Conservation (phyloP, 2,329 filamentous ascomycete genomes). For the Aspergillus awamori region DNA sequence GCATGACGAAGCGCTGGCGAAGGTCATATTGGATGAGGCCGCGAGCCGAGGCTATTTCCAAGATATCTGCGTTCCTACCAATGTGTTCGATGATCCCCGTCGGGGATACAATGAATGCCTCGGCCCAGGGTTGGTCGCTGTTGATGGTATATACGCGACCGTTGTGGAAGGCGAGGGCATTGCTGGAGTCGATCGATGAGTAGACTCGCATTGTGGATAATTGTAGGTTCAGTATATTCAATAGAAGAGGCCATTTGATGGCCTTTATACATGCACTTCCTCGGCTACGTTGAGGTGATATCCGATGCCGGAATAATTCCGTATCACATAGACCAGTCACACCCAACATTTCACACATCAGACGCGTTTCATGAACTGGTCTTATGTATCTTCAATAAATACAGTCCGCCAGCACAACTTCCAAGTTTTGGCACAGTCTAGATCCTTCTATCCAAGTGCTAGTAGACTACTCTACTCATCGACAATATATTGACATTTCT, state of each 20-base stretch:
- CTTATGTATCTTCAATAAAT: not conserved
- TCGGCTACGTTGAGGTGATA: not conserved
- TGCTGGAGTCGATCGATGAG: not conserved
- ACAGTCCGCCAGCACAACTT: not conserved
- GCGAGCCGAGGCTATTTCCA: slow-evolving; percentile 16
- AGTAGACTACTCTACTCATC: too few relatives aligned
- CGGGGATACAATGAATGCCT: slow-evolving; percentile 35
- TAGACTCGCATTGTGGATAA: not conserved
- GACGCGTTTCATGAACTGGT: not conserved
- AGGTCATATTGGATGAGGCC: slow-evolving; percentile 31
- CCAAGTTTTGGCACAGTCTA: not conserved
- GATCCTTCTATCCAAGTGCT: not conserved
- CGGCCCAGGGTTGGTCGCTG: slow-evolving; percentile 19
- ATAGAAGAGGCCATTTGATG: not conserved
- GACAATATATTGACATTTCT: too few relatives aligned
- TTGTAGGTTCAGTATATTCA: not conserved
- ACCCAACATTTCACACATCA: not conserved
- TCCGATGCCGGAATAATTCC: not conserved
- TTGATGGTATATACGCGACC: slow-evolving; percentile 37
- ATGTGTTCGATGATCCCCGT: slow-evolving; percentile 31
- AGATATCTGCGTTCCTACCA: slow-evolving; percentile 29
- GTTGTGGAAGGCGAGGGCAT: slow-evolving; percentile 28
- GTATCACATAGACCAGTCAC: not conserved
- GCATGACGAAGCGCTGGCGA: slow-evolving; percentile 37
- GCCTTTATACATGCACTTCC: not conserved